These are phyloP conservation scores for Chytriomyces confervae DNA, from an alignment of 192 early-diverging fungal genomes.

Conservation along the genomic window DNA sequence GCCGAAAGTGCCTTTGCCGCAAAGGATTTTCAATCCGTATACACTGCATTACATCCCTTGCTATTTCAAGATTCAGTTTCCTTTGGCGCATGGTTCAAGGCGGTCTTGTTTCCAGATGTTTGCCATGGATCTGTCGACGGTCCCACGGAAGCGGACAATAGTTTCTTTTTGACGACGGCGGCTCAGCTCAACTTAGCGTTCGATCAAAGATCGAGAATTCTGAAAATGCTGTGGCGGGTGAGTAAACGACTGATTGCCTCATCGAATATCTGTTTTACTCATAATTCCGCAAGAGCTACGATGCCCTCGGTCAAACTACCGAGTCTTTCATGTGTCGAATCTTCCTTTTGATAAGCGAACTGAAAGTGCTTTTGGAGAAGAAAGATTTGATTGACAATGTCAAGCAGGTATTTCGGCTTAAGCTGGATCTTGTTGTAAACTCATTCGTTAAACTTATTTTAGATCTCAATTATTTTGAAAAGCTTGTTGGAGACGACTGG, in stretches of 20 bases:
- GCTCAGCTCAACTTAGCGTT: background rate
- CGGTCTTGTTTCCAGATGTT: slow-evolving; percentile 7
- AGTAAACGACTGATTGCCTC: background rate
- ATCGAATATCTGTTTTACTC: background rate
- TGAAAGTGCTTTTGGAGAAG: background rate
- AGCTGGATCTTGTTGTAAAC: background rate
- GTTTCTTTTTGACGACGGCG: background rate
- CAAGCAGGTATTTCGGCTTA: background rate
- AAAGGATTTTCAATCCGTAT: background rate
- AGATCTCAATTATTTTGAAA: slow-evolving; percentile 16
- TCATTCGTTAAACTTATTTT: background rate
- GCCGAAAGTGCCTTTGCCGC: background rate
- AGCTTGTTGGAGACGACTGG: background rate
- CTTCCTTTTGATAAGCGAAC: background rate
- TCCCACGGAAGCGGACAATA: background rate
- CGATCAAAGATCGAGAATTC: background rate
- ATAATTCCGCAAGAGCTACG: background rate
- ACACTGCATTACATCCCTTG: slow-evolving; percentile 1
- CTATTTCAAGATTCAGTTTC: slow-evolving; percentile 22
- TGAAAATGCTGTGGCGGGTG: slow-evolving; percentile 5
- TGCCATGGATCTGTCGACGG: background rate
- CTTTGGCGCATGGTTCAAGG: slow-evolving; percentile 7
- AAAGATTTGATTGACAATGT: background rate
- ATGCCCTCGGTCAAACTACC: background rate
- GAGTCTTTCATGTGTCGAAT: background rate